Evolutionary conservation across 805 yeast genomes (phyloP), one percentile per base, ranked within the genome.

Genomic region (Candida golubevii): DNA sequence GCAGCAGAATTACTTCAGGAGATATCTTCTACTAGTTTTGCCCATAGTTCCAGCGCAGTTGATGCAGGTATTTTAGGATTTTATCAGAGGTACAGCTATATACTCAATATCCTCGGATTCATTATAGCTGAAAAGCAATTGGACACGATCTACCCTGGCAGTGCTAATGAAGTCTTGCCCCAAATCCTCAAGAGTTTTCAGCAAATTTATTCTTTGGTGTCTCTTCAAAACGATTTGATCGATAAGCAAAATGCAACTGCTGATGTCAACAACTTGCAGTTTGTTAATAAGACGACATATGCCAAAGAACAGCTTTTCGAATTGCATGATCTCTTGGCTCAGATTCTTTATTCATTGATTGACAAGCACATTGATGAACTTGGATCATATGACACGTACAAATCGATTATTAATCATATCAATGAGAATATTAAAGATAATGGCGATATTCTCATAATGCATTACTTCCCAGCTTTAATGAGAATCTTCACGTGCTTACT

Each of bases 281-380:
- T 69, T 38, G 62, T 68, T 31, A 59, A 57, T 47, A 57, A 66
- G 15, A 61, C 84, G 31, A 71, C 70, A 32, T 82, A 77, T 54
- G 77, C 85, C 56, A 78, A 88, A 49, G 79, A 77, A 44, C 80
- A 79, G 50, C 67, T 87, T 27, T 74, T 79, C 41, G 70, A 69
- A 39, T 82, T 83, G 54, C 93, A 89, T 60, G 95, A 88, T 55
- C 58, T 74, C 1, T 63, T 90, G 43, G 83, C 90, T 36, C 85
- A 82, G 59, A 69, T 87, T 1, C 66, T 84, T 7, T 78, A 61
- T 53, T 82, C 84, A 2, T 60, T 78, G 36, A 66, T 75, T 7
- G 66, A 68, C 2, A 67, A 67, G 33, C 67, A 69, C 33, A 47
- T 58, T 26, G 53, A 65, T 1, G 51, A 61, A 33, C 65, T 62